Base-by-base conservation (phyloP, 768 basidiomycete genomes). In the Hortiboletus flavorubellus region DNA sequence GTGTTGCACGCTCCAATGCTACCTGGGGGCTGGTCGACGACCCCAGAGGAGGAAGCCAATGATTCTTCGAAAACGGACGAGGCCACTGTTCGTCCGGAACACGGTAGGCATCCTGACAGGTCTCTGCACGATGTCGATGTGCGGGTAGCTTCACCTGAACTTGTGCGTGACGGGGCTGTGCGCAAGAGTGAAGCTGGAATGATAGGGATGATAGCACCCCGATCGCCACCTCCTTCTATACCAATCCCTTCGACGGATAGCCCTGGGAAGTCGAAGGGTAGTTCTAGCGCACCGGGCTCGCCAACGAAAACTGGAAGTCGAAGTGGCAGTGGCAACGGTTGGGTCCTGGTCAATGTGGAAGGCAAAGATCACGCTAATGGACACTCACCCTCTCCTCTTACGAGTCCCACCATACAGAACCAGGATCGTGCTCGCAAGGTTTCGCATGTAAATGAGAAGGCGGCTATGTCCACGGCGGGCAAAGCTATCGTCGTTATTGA, bases 291-390 rank as follows among this genome's bases (percentile, higher is more conserved):
- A 26, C 73, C 62, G 16, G 66, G 62, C 12, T 73, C 72, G 33
- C 70, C 72, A 35, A 72, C 64, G 46, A 68, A 73, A 61, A 62
- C 73, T 40, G 70, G 65, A 29, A 65, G 63, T 49, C 60, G 64
- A 54, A 72, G 71, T 45, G 73, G 72, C 40, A 76, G 73, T 42
- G 78, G 79, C 15, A 73, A 81, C 61, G 85, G 85, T 26, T 86
- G 85, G 85, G 85, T 86, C 2, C 71, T 86, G 26, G 80, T 86
- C 37, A 86, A 83, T 49, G 79, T 86, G 15, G 84, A 83, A 55
- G 75, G 76, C 31, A 70, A 72, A 58, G 70, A 68, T 47, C 73
- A 69, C 42, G 54, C 48, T 42, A 61, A 59, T 37, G 64, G 60
- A 39, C 66, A 70, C 34, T 54, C 55, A 8, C 44, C 64, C 15